Percentiles rank a stretch among this genome's conserved stretches.
Evolutionary conservation across 257 asterid genomes (phyloP).

Genomic region (Sherardia arvensis): DNA sequence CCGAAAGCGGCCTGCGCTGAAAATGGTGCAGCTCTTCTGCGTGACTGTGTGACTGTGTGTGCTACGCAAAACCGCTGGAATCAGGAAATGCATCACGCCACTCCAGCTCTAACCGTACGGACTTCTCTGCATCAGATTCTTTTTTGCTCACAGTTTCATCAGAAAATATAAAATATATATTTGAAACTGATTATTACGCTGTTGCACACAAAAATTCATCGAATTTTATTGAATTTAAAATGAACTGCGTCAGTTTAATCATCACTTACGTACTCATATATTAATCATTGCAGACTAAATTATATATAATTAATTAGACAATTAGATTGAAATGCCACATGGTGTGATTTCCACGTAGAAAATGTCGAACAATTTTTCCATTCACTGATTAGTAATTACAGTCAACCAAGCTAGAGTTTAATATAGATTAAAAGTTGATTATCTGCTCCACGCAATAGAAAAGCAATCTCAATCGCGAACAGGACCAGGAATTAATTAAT

Average conservation of each 20-base stretch:
- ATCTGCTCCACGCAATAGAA: background rate
- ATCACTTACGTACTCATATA: no score
- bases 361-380: no score
- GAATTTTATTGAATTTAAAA: background rate
- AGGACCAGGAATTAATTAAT: background rate
- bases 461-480: background rate
- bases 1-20: background rate
- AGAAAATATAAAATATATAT: background rate
- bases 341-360: no score
- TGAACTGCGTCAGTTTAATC: background rate
- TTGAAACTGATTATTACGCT: no score
- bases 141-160: background rate
- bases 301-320: no score
- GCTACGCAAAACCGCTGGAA: background rate
- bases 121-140: background rate
- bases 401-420: background rate
- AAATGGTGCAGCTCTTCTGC: background rate
- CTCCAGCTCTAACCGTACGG: background rate
- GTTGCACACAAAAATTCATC: no score
- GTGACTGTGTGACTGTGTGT: background rate
- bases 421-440: background rate
- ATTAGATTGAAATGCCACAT: no score
- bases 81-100: background rate
- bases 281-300: no score
- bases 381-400: background rate